Percentiles rank a stretch among this genome's conserved stretches.
Evolutionary conservation across 2,329 filamentous ascomycete genomes (phyloP).

Genomic region (Aspergillus versicolor): DNA sequence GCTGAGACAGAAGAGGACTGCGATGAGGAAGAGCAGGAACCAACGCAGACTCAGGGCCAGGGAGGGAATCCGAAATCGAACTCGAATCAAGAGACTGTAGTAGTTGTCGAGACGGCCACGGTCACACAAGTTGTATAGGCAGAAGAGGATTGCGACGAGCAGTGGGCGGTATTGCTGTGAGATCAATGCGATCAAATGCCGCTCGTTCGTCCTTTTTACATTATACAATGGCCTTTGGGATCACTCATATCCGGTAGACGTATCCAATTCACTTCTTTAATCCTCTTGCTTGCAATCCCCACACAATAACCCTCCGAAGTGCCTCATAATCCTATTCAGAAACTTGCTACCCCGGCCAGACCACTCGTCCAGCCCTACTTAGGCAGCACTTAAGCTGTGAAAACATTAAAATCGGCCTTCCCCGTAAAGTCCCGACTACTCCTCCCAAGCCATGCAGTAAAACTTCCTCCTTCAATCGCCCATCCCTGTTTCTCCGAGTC

Average conservation of each 20-base stretch:
- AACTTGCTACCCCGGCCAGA: too few relatives aligned
- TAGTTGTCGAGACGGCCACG: neutral
- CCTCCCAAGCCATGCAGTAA: conserved; percentile 23
- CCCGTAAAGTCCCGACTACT: conserved; percentile 6
- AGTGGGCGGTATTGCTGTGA: neutral
- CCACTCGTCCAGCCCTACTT: too few relatives aligned
- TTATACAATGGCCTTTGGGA: too few relatives aligned
- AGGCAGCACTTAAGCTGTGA: neutral
- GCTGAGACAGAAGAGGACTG: neutral
- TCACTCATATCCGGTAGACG: too few relatives aligned
- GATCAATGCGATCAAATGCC: too few relatives aligned
- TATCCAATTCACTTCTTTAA: too few relatives aligned
- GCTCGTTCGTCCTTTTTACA: too few relatives aligned
- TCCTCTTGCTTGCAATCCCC: too few relatives aligned
- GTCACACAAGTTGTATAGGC: neutral
- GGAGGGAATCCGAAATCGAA: neutral
- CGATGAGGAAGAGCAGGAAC: neutral
- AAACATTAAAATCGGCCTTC: neutral
- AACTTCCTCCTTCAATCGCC: conserved; percentile 26
- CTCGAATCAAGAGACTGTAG: neutral
- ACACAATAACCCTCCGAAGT: too few relatives aligned
- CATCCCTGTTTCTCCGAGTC: conserved; percentile 33
- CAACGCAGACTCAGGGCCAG: neutral
- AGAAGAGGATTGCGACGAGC: neutral
- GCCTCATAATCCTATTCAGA: too few relatives aligned